A percentile compares a stretch with the other conserved stretches of the same genome.
Conservation (phyloP, 345 rosid genomes). For the Citrus glauca region DNA sequence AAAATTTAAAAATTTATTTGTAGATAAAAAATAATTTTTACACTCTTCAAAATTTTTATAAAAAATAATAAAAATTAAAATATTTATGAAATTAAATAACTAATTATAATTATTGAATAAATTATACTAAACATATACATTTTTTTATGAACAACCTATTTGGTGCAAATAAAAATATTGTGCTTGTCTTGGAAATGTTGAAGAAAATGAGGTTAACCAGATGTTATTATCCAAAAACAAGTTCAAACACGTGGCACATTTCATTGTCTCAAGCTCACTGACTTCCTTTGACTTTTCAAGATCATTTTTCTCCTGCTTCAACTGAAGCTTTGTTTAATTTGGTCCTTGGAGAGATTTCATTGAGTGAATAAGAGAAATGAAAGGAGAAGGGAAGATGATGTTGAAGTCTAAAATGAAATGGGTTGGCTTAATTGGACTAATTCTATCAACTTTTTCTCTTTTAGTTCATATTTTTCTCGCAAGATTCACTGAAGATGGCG, state of each 20-base stretch:
- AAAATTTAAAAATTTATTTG: too few relatives aligned
- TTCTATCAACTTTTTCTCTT: slow-evolving; percentile 71
- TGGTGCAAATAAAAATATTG: too few relatives aligned
- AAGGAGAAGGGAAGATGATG: slow-evolving; percentile 74
- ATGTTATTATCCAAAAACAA: not conserved
- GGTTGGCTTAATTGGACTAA: slow-evolving; percentile 75
- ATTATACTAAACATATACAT: too few relatives aligned
- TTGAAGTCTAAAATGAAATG: slow-evolving; percentile 84
- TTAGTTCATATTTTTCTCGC: slow-evolving; percentile 80
- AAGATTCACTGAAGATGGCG: slow-evolving; percentile 65
- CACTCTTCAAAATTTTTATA: rapidly evolving
- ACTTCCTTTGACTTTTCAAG: slow-evolving; percentile 16
- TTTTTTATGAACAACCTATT: too few relatives aligned
- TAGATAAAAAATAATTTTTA: too few relatives aligned
- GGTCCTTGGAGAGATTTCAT: not conserved
- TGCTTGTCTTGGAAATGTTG: too few relatives aligned
- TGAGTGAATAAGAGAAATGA: slow-evolving; percentile 29
- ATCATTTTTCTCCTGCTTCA: not conserved
- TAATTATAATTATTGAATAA: too few relatives aligned
- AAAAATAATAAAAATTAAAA: too few relatives aligned
- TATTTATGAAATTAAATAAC: too few relatives aligned
- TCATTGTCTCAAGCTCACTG: not conserved
- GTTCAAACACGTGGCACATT: slow-evolving; percentile 11
- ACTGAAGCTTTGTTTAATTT: not conserved
- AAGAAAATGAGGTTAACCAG: not conserved